Evolutionary conservation across 2,329 filamentous ascomycete species (phyloP), one percentile per base, ranked within the genome.

Genomic region (Fusarium illudens): DNA sequence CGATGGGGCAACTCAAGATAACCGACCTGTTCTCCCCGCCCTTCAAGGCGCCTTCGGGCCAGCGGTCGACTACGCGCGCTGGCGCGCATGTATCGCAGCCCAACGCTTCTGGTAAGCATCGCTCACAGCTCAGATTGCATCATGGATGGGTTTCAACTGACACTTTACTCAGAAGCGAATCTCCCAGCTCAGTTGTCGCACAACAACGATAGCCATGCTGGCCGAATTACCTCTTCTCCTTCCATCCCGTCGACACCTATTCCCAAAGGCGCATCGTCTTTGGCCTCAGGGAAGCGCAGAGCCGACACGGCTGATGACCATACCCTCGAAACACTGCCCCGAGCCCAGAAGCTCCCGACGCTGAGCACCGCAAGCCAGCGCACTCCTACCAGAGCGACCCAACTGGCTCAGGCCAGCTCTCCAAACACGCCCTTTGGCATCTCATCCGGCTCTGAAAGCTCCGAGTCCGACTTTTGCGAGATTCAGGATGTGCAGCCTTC

Each of bases 351-450:
- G 33, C 54, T 20, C 39, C 25, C 36, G 46, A 33, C 25, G 3
- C 30, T 52, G 34, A 50, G 39, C 17, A 51, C 15, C 4, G 42
- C 20, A 48, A 17, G n/a, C 17, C 52, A 55, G 20, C 33, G 25
- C 17, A 67, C 42, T 8, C 50, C 64, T 15, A 34, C 46, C 15
- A 50, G 52, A 51, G 25, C 17, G 3, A 32, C 20, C 6, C 58
- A 59, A 17, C 53, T 58, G 4, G 15, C 36, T 7, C 48, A 49
- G 15, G 72, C 60, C 20, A 46, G n/a, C 13, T 72, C 71, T 12
- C 70, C 67, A 2, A 49, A 49, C 13, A 53, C 61, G 2, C 61
- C 72, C 6, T 70, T 73, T 27, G 60, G 61, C 11, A 62, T 74
- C 10, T 71, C 68, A 3, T 73, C 71, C 8, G 52, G 25, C 6